Conservation (phyloP, 805 yeast species). For the Candida sithepensis region DNA sequence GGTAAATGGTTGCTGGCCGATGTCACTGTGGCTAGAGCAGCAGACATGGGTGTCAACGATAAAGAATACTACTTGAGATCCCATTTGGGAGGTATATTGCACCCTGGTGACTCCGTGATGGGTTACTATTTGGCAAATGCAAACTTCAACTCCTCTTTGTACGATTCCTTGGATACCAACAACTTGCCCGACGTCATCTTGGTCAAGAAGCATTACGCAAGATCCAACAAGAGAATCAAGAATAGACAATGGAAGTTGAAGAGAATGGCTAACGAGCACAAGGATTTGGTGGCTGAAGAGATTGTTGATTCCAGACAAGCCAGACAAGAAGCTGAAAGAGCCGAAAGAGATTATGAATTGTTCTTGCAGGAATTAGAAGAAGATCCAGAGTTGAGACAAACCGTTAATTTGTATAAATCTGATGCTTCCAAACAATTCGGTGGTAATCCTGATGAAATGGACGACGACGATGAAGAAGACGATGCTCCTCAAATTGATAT, state of each 20-base stretch:
- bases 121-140: constrained; percentile 86
- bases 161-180: constrained; percentile 63
- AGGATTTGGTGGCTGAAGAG: constrained; percentile 75
- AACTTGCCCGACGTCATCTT: constrained; percentile 80
- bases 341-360: constrained; percentile 90
- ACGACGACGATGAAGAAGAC: constrained; percentile 54
- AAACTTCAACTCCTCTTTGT: constrained; percentile 83
- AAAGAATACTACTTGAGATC: constrained; percentile 79
- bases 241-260: constrained; percentile 86
- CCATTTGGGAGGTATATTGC: constrained; percentile 90
- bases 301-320: constrained; percentile 57
- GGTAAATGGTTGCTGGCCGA: constrained; percentile 87
- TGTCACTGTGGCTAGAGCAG: constrained; percentile 82
- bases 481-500: constrained; percentile 87
- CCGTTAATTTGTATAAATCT: constrained; percentile 84
- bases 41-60: constrained; percentile 86
- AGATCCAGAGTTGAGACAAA: constrained; percentile 89
- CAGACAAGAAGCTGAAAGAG: constrained; percentile 84
- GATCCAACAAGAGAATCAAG: constrained; percentile 72
- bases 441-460: constrained; percentile 45
- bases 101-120: constrained; percentile 93
- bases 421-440: constrained; percentile 29
- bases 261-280: constrained; percentile 97
- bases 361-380: constrained; percentile 98
- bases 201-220: constrained; percentile 83